Evolutionary conservation across 2,329 filamentous ascomycete species (phyloP), one percentile per base, ranked within the genome.

Genomic region (Epicoccum nigrum): DNA sequence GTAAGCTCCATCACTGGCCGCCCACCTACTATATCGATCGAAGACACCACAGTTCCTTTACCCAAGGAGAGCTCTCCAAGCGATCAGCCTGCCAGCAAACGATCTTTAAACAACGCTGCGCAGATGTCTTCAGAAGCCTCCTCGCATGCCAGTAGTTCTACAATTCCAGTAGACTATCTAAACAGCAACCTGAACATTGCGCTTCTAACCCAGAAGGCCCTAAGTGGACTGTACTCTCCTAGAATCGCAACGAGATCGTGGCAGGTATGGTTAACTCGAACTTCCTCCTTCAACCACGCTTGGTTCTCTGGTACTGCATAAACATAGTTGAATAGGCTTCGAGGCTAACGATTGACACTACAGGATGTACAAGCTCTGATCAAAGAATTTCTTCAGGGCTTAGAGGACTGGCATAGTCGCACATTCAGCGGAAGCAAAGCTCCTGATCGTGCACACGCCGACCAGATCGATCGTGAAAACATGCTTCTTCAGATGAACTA

Each of bases 1-100:
- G 56, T 76, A 2, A 68, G 68, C 13, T 61, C 71, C 7, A 68
- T 76, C 19, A 75, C 71, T 4, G 75, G 75, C 1, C 69, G 74
- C 12, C 71, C 75, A 23, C 69, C 69, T 7, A 64, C 69, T 1
- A 62, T 76, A 28, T 56, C 58, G 3, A 59, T 67, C 38, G 63
- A 66, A 34, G 65, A 73, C 35, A 72, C 67, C 44, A 72, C 70
- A 6, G 57, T 67, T 0, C 63, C 66, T 7, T 41, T 70, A 15
- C 74, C 74, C 2, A 43, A 58, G 30, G 37, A 7, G 2, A 44
- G 11, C 2, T 13, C 23, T 2, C 7, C 17, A 11, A 23, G 8
- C 8, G 15, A 33, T 7, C n/a, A 30, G 12, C 37, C 12, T n/a
- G 6, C 15, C n/a, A 38, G 19, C 8, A 41, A 46, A 20, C 25